These are phyloP conservation scores for Diaporthe sp. DNA, from an alignment of 2,329 filamentous ascomycete species.

Conservation along the genomic window DNA sequence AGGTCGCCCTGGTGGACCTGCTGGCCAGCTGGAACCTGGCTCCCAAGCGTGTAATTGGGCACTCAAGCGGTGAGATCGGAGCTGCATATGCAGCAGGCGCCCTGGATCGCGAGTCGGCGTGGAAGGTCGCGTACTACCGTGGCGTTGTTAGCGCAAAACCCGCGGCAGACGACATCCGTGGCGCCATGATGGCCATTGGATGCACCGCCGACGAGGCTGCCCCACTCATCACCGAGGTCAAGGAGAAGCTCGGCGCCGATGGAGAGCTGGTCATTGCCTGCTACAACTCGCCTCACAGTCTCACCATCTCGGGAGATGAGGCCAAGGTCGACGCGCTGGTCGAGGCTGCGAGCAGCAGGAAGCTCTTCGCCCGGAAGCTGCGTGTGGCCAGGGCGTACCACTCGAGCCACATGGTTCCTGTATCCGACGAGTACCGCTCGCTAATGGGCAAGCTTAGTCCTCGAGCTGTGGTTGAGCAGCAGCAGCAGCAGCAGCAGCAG, in stretches of 20 bases:
- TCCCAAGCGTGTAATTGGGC: slow-evolving; percentile 41
- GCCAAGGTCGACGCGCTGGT: slow-evolving; percentile 45
- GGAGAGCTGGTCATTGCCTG: slow-evolving; percentile 44
- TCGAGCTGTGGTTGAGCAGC: background rate
- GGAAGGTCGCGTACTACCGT: slow-evolving; percentile 42
- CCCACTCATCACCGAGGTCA: slow-evolving; percentile 37
- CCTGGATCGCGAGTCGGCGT: slow-evolving; percentile 39
- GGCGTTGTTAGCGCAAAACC: slow-evolving; percentile 36
- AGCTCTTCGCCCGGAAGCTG: slow-evolving; percentile 46
- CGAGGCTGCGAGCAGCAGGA: slow-evolving; percentile 42
- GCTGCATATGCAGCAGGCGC: slow-evolving; percentile 44
- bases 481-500: too few species aligned
- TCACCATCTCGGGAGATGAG: slow-evolving; percentile 51
- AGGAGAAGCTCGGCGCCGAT: slow-evolving; percentile 39
- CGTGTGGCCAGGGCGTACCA: slow-evolving; percentile 48
- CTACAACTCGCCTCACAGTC: slow-evolving; percentile 44
- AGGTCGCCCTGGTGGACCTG: slow-evolving; percentile 51
- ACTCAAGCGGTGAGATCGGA: slow-evolving; percentile 45
- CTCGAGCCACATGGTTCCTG: slow-evolving; percentile 46
- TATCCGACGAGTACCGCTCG: slow-evolving; percentile 45
- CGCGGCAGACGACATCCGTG: slow-evolving; percentile 1
- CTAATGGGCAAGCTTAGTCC: slow-evolving; percentile 35
- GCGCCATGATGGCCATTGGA: slow-evolving; percentile 36
- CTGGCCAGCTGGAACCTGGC: slow-evolving; percentile 41
- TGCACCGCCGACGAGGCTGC: slow-evolving; percentile 38